Conservation (phyloP, 2,329 filamentous ascomycete species). For the Pseudogymnoascus sp. region DNA sequence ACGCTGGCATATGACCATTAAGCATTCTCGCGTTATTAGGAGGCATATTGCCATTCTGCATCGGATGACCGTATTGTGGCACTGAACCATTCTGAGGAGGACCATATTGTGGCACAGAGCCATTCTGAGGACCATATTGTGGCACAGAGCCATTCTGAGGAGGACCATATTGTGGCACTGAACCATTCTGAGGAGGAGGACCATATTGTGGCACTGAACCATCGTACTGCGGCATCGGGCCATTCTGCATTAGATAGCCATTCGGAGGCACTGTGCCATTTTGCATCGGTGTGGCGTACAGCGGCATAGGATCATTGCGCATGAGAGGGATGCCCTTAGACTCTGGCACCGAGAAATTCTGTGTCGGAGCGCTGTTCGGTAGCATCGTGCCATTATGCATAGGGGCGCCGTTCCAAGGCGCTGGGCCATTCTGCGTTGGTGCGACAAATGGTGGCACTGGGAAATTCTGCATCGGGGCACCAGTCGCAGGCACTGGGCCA, state of each 20-base stretch:
- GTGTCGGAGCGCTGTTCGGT: background rate
- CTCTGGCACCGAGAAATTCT: background rate
- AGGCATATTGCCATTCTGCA: background rate
- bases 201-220: background rate
- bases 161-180: background rate
- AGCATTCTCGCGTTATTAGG: background rate
- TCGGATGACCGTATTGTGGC: background rate
- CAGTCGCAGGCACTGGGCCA: background rate
- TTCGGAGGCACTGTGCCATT: background rate
- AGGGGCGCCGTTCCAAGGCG: background rate
- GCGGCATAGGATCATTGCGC: background rate
- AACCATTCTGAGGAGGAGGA: background rate
- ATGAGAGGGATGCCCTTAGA: background rate
- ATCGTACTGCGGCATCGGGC: background rate
- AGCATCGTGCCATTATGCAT: background rate
- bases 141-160: background rate
- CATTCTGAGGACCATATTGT: background rate
- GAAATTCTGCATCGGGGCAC: background rate
- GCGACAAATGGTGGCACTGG: background rate
- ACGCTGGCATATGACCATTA: background rate
- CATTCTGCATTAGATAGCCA: background rate
- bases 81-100: background rate
- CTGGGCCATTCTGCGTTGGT: background rate
- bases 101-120: background rate
- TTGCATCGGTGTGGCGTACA: background rate